Evolutionary conservation across 2,329 filamentous ascomycete species (phyloP).

Genomic region (Metarhizium album): DNA sequence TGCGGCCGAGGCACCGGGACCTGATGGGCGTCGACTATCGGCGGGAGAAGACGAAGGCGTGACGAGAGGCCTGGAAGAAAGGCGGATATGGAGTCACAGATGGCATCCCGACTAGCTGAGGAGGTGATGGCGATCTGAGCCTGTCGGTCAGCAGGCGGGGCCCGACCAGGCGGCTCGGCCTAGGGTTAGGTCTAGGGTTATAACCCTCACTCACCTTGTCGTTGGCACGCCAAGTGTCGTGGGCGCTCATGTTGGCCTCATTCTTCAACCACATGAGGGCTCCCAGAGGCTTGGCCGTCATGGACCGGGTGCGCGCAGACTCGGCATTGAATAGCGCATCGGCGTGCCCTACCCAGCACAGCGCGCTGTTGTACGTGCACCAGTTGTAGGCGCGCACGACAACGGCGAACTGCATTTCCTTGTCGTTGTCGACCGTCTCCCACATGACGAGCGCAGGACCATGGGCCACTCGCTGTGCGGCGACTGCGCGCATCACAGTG

Average conservation of each 20-base stretch:
- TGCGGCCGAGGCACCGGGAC: too few relatives aligned
- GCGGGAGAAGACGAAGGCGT: not conserved
- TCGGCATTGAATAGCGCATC: not conserved
- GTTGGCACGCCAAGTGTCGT: not conserved
- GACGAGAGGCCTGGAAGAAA: not conserved
- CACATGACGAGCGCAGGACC: not conserved
- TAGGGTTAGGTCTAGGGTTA: too few relatives aligned
- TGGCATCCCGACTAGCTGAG: not conserved
- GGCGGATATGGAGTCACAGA: not conserved
- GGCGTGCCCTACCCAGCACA: not conserved
- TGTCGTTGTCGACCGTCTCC: not conserved
- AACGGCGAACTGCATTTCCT: not conserved
- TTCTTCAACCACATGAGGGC: not conserved
- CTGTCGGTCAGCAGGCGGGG: too few relatives aligned
- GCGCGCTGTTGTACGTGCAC: not conserved
- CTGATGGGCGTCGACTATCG: not conserved
- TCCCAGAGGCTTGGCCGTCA: not conserved
- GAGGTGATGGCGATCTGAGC: not conserved
- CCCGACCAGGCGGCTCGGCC: not conserved
- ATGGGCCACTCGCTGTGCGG: not conserved
- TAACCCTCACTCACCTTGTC: not conserved
- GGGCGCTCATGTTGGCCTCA: not conserved
- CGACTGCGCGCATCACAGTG: not conserved
- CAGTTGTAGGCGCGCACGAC: not conserved
- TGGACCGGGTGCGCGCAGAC: not conserved